Evolutionary conservation across 176 grass and related monocot species (phyloP).

Genomic region (Aegilops bicornis): DNA sequence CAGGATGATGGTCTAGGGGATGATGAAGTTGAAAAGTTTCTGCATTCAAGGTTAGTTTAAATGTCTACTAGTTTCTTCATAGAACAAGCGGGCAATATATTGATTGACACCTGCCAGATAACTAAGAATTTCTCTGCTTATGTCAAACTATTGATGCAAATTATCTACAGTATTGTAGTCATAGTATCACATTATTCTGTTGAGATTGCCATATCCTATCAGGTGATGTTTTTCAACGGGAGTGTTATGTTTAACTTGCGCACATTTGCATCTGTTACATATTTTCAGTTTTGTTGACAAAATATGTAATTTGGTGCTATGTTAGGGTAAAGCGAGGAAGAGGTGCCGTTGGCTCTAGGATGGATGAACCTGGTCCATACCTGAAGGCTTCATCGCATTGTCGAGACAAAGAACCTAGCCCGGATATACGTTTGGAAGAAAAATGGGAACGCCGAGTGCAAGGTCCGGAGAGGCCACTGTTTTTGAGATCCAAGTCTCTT

Average conservation of each 20-base stretch:
- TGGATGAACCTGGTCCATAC: constrained; percentile 85
- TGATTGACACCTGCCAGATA: constrained; percentile 1
- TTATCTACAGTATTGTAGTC: neutral
- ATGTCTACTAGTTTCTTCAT: neutral
- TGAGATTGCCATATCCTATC: neutral
- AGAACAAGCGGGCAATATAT: neutral
- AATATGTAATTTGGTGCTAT: constrained; percentile 3
- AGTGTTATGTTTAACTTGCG: neutral
- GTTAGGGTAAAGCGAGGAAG: constrained; percentile 73
- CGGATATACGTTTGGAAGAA: constrained; percentile 54
- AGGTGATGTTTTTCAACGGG: neutral
- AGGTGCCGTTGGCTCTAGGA: constrained; percentile 82
- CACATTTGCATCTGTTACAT: neutral
- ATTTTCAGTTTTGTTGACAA: neutral
- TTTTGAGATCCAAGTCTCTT: constrained; percentile 45
- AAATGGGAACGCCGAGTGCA: constrained; percentile 48
- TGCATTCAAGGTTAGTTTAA: constrained; percentile 74
- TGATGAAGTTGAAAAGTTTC: constrained; percentile 81
- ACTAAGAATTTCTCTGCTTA: neutral
- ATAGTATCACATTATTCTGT: neutral
- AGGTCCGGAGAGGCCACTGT: constrained; percentile 71
- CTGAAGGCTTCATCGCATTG: constrained; percentile 5
- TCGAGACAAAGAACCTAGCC: constrained; percentile 21
- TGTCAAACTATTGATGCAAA: neutral
- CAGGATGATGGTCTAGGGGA: constrained; percentile 53